Percentiles rank a stretch among this genome's conserved stretches.
Conservation (phyloP, 2,329 filamentous ascomycete genomes). For the Rachicladosporium sp. region DNA sequence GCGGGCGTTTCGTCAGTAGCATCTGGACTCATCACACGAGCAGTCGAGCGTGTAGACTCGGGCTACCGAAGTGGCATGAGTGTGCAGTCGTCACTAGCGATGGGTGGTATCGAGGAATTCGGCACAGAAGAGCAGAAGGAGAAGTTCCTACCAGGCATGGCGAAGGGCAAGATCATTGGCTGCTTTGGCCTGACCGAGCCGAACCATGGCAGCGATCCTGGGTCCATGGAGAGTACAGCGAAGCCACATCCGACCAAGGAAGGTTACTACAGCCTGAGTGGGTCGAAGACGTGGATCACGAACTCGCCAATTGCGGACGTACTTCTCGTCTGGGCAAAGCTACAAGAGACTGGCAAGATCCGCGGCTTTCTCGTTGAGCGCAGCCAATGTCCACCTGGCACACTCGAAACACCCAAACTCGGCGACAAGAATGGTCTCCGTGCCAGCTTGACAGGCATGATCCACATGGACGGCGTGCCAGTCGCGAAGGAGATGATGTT, state of each 20-base stretch:
- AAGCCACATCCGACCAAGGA: constrained; percentile 73
- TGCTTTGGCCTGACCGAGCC: constrained; percentile 87
- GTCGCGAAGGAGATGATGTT: constrained; percentile 91
- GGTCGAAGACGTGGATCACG: constrained; percentile 90
- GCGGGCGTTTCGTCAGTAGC: constrained; percentile 80
- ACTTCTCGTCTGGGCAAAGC: constrained; percentile 82
- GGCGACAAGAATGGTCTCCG: constrained; percentile 92
- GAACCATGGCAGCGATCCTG: constrained; percentile 84
- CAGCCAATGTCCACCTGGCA: constrained; percentile 71
- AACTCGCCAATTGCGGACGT: constrained; percentile 85
- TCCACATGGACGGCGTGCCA: constrained; percentile 82
- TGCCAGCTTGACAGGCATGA: constrained; percentile 94
- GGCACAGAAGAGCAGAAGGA: constrained; percentile 81
- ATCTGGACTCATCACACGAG: constrained; percentile 77
- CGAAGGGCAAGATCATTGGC: constrained; percentile 68
- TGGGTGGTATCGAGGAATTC: constrained; percentile 84
- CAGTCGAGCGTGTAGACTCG: constrained; percentile 81
- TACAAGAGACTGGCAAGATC: constrained; percentile 85
- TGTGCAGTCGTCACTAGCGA: constrained; percentile 82
- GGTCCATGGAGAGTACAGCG: constrained; percentile 81
- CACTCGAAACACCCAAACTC: constrained; percentile 79
- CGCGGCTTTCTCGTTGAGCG: constrained; percentile 84
- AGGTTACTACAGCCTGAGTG: constrained; percentile 66
- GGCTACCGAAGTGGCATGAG: constrained; percentile 90
- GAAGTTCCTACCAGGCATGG: constrained; percentile 66